Base-by-base conservation (phyloP, 148 eudicot genomes). In the Chenopodium berlandieri region DNA sequence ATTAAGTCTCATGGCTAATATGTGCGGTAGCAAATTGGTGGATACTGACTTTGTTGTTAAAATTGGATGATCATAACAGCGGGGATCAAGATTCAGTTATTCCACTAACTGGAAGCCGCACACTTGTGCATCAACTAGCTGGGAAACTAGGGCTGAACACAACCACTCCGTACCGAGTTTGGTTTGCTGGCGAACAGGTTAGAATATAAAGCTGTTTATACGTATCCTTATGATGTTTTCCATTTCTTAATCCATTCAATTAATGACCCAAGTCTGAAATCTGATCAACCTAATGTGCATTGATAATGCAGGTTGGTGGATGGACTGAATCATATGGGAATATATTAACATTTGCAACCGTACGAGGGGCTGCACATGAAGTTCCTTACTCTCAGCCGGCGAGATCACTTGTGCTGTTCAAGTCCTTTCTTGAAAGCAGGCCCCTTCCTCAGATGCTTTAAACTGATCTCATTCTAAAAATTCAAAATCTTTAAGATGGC, bases 31-130 rank as follows among this genome's bases (percentile, higher is more conserved):
- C 1, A 17, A 56, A 14, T 56, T 56, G 22, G 62, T 56, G 62
- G 22, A 56, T 56, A 13, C 62, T 56, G 62, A 56, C 62, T 56
- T 56, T 25, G 78, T 78, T 40, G 31, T 56, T 25, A 31, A 30
- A 82, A 19, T 30, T 66, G 75, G 75, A 58, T 46, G 46, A 58
- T 78, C 14, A 31, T 17, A 46, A 78, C 90, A 93, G 97, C 72
- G 97, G 97, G 9, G 97, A 94, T 86, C 97, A 94, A 76, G 97
- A 94, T 88, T 94, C 97, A 25, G 97, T 94, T 8, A 92, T 94
- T 74, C 97, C 97, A 37, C 75, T 94, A 54, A 91, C 90, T 20
- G 97, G 97, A 74, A 94, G 94, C 80, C 97, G 97, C 75, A 83
- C 86, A 17, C 87, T 92, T 7, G 92, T 94, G 23, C 85, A 86